These are phyloP conservation scores for Monosporascus sp. DNA, from an alignment of 2,329 filamentous ascomycete species.

Conservation along the genomic window DNA sequence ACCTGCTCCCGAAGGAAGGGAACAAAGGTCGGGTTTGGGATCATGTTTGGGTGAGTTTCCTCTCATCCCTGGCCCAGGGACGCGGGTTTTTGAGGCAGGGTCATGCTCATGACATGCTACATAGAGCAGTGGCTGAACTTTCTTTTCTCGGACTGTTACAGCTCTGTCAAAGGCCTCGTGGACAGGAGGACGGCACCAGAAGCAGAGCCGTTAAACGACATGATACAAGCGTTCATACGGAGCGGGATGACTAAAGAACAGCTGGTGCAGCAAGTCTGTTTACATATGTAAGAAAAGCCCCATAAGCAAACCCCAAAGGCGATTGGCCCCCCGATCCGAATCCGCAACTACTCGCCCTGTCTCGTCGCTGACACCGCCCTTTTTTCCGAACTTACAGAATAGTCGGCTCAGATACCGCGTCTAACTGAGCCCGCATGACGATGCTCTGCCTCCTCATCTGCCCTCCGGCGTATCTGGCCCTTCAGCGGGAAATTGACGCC, in stretches of 20 bases:
- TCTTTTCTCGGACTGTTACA: conserved; percentile 9
- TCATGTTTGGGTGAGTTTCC: conserved; percentile 29
- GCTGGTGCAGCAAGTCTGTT: conserved; percentile 32
- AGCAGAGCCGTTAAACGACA: conserved; percentile 25
- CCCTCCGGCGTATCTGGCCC: conserved; percentile 10
- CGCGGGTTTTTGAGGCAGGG: too few species aligned
- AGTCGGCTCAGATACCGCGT: conserved; percentile 18
- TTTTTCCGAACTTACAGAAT: conserved; percentile 7
- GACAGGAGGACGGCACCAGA: conserved; percentile 20
- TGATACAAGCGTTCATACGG: conserved; percentile 35
- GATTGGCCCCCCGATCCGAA: too few species aligned
- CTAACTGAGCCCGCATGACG: conserved; percentile 20
- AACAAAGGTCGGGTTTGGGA: conserved; percentile 34
- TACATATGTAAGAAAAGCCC: conserved; percentile 28
- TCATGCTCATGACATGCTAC: too few species aligned
- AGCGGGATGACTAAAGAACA: conserved; percentile 30
- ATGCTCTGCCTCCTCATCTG: conserved; percentile 18
- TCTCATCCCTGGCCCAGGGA: too few species aligned
- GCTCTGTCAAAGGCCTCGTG: conserved; percentile 21
- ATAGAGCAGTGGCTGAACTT: not conserved
- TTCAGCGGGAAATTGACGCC: conserved; percentile 15
- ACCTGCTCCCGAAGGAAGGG: conserved; percentile 29
- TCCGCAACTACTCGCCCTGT: too few species aligned
- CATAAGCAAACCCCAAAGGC: too few species aligned
- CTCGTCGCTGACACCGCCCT: too few species aligned